These are phyloP conservation scores for Knoxdaviesia capensis DNA, from an alignment of 2,329 filamentous ascomycete genomes.

Conservation along the genomic window DNA sequence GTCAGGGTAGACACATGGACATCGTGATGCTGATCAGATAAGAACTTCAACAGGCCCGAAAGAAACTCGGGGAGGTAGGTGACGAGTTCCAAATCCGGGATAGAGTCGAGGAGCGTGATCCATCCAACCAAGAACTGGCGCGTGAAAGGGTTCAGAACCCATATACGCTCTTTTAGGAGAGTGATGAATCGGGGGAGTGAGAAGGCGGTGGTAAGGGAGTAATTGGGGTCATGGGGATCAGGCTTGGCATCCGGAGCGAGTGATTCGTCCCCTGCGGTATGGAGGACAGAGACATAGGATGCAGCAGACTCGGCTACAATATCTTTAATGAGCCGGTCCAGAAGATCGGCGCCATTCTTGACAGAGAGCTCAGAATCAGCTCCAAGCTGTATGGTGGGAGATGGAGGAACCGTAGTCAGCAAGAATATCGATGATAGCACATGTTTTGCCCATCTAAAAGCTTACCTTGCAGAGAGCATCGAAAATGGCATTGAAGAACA, in stretches of 20 bases:
- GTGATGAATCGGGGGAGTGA: slow-evolving; percentile 83
- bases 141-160: slow-evolving; percentile 86
- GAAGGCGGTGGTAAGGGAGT: slow-evolving; percentile 57
- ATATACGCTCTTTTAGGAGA: slow-evolving; percentile 80
- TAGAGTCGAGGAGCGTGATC: slow-evolving; percentile 88
- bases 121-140: slow-evolving; percentile 89
- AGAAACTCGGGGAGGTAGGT: slow-evolving; percentile 84
- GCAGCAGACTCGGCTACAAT: slow-evolving; percentile 90
- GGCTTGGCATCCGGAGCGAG: slow-evolving; percentile 26
- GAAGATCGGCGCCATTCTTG: slow-evolving; percentile 89
- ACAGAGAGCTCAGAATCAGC: slow-evolving; percentile 93
- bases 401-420: not conserved
- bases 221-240: slow-evolving; percentile 18
- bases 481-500: slow-evolving; percentile 98
- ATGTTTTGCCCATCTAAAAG: too few relatives aligned
- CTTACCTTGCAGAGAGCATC: slow-evolving; percentile 85
- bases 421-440: not conserved
- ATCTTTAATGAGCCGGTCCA: slow-evolving; percentile 88
- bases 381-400: slow-evolving; percentile 45
- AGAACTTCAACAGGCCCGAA: slow-evolving; percentile 71
- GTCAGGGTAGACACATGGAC: slow-evolving; percentile 87
- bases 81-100: slow-evolving; percentile 88
- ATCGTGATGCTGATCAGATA: slow-evolving; percentile 78
- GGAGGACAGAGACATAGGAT: slow-evolving; percentile 75
- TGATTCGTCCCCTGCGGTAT: not conserved